Evolutionary conservation across 306 rosid species (phyloP).

Genomic region (Ormosia semicastrata): DNA sequence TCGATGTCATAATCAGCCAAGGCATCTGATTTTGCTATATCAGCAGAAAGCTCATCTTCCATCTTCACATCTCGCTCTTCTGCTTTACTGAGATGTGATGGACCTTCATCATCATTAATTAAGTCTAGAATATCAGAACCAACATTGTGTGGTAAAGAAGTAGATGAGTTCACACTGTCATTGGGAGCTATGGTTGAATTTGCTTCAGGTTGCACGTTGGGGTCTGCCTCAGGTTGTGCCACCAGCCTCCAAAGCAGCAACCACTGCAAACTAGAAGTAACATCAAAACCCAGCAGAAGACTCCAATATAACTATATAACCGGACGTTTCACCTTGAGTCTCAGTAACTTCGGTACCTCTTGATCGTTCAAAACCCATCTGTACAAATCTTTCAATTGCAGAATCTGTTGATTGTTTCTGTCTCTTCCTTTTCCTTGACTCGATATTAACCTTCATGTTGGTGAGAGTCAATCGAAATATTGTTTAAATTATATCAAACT

Average conservation of each 20-base stretch:
- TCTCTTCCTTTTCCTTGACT: conserved; percentile 70
- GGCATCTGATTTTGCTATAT: conserved; percentile 36
- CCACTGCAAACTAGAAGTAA: conserved; percentile 50
- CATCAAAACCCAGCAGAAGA: conserved; percentile 13
- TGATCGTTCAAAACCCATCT: conserved; percentile 82
- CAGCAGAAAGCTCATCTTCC: conserved; percentile 53
- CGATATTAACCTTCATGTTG: conserved; percentile 55
- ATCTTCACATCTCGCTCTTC: conserved; percentile 40
- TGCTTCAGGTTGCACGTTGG: conserved; percentile 20
- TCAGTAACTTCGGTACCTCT: conserved; percentile 50
- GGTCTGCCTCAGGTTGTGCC: conserved; percentile 35
- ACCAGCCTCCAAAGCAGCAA: conserved; percentile 55
- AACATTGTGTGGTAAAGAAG: conserved; percentile 19
- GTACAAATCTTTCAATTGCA: conserved; percentile 51
- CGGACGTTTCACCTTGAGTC: not conserved
- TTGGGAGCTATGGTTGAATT: conserved; percentile 16
- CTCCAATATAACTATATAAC: not conserved
- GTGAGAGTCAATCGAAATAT: conserved; percentile 9
- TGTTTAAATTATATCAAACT: not conserved
- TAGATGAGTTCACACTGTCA: conserved; percentile 40
- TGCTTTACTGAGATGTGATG: not conserved
- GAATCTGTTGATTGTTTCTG: conserved; percentile 40
- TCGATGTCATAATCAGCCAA: conserved; percentile 48
- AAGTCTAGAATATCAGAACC: not conserved
- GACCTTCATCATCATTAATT: conserved; percentile 24